These are phyloP conservation scores for Basipetospora chlamydospora DNA, from an alignment of 2,329 filamentous ascomycete genomes.

Conservation along the genomic window DNA sequence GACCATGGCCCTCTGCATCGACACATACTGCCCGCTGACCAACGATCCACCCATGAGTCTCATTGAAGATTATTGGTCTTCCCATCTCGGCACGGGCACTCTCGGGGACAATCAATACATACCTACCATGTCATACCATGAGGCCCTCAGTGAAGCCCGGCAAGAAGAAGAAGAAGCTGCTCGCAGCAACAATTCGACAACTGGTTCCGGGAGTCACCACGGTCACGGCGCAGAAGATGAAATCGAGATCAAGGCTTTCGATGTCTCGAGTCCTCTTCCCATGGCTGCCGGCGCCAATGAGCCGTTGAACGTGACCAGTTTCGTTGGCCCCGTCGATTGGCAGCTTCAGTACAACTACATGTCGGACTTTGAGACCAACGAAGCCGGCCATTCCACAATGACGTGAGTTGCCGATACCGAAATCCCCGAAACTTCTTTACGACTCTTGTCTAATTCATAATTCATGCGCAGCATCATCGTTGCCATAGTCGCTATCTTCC, in stretches of 20 bases:
- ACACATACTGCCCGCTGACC: slow-evolving; percentile 15
- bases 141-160: slow-evolving; percentile 12
- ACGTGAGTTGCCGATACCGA: slow-evolving; percentile 9
- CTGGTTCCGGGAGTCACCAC: neutral
- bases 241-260: slow-evolving; percentile 5
- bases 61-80: slow-evolving; percentile 16
- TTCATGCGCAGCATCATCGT: slow-evolving; percentile 9
- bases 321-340: slow-evolving; percentile 15
- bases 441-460: neutral
- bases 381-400: slow-evolving; percentile 14
- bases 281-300: slow-evolving; percentile 10
- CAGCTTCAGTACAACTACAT: slow-evolving; percentile 33
- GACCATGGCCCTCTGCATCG: slow-evolving; percentile 20
- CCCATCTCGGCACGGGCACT: slow-evolving; percentile 15
- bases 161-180: slow-evolving; percentile 10
- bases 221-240: slow-evolving; percentile 4
- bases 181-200: neutral
- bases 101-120: slow-evolving; percentile 11
- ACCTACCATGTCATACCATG: slow-evolving; percentile 15
- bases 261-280: slow-evolving; percentile 11
- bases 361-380: slow-evolving; percentile 34
- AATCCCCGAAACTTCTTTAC: neutral
- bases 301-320: slow-evolving; percentile 18
- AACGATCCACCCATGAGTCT: slow-evolving; percentile 9
- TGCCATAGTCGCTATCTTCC: slow-evolving; percentile 15